These are phyloP conservation scores for Pterocarpus santalinus DNA, from an alignment of 306 rosid genomes.

Conservation along the genomic window DNA sequence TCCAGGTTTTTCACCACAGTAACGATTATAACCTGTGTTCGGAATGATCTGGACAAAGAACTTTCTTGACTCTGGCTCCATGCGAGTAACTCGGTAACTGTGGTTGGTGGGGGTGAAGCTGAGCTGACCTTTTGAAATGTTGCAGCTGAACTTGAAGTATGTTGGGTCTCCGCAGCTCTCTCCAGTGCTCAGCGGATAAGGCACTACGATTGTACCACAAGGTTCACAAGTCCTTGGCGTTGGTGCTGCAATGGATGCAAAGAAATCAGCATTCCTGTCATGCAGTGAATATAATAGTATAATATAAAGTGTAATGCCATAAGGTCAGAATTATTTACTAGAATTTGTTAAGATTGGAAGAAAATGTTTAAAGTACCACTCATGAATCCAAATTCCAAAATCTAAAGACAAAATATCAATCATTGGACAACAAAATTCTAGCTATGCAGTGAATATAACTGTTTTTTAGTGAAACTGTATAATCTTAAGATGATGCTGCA, in stretches of 20 bases:
- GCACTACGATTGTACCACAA: constrained; percentile 51
- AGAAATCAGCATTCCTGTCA: no score
- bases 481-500: no score
- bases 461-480: no score
- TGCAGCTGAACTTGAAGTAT: constrained; percentile 42
- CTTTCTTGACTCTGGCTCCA: neutral
- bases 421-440: no score
- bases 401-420: no score
- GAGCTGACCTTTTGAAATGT: neutral
- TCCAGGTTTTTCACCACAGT: neutral
- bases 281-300: no score
- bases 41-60: constrained; percentile 13
- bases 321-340: no score
- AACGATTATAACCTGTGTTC: neutral
- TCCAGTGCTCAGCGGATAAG: constrained; percentile 57
- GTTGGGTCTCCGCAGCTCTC: constrained; percentile 48
- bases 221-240: constrained; percentile 35
- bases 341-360: no score
- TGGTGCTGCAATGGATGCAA: constrained; percentile 33
- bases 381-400: no score
- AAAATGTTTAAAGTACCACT: no score
- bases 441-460: no score
- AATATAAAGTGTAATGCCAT: no score
- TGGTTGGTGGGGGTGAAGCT: neutral
- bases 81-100: neutral